Evolutionary conservation across 495 filamentous ascomycete genomes (phyloP).

Genomic region (Annulohypoxylon nitens): DNA sequence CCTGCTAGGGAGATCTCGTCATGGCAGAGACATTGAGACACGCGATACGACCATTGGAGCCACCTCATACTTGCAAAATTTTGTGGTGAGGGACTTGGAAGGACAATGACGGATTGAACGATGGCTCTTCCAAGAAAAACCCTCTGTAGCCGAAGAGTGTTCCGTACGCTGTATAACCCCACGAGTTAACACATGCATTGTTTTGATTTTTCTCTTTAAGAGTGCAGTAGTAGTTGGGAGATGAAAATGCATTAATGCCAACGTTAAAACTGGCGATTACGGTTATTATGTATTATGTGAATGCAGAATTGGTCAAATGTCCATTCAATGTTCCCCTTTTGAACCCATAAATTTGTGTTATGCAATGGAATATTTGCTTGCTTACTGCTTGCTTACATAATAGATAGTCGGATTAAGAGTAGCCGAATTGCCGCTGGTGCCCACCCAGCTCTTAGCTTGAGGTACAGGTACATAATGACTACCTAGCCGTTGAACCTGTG

Average conservation of each 20-base stretch:
- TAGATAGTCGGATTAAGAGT: slow-evolving; percentile 6
- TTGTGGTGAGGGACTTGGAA: slow-evolving; percentile 16
- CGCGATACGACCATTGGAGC: slow-evolving; percentile 39
- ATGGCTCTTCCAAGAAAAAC: slow-evolving; percentile 30
- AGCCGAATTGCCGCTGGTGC: slow-evolving; percentile 11
- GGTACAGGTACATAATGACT: too few species aligned
- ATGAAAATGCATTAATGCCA: slow-evolving; percentile 43
- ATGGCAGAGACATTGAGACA: slow-evolving; percentile 36
- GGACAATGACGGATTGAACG: slow-evolving; percentile 24
- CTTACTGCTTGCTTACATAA: not conserved
- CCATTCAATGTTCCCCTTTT: not conserved
- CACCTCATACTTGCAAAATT: slow-evolving; percentile 7
- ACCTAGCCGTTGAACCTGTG: not conserved
- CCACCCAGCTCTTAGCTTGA: too few species aligned
- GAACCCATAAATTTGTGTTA: too few species aligned
- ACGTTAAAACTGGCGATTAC: not conserved
- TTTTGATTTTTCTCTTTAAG: slow-evolving; percentile 41
- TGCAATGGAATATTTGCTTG: not conserved
- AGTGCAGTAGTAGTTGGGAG: slow-evolving; percentile 39
- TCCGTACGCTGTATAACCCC: slow-evolving; percentile 38
- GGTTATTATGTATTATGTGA: not conserved
- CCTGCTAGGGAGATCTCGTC: slow-evolving; percentile 14
- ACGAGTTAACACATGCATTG: slow-evolving; percentile 25
- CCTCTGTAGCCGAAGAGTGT: slow-evolving; percentile 23
- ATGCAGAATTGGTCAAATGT: not conserved